Conservation (phyloP, 192 early-diverging fungal species). For the Pilobolus umbonatus region DNA sequence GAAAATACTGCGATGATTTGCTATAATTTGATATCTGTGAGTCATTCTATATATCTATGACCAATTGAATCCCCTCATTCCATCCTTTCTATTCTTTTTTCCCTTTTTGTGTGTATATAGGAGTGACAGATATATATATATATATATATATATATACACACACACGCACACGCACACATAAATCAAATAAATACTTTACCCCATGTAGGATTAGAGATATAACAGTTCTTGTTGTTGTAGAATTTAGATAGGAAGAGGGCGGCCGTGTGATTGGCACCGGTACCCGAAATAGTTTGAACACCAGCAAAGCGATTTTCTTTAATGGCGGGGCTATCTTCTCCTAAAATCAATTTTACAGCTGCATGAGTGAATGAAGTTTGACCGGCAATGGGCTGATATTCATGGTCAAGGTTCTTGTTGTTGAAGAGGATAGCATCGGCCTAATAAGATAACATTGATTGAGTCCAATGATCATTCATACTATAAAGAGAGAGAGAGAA, state of each 20-base stretch:
- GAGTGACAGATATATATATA: no score
- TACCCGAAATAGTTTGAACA: conserved; percentile 93
- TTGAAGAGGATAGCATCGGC: conserved; percentile 71
- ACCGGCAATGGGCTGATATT: conserved; percentile 91
- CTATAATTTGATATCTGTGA: conserved; percentile 29
- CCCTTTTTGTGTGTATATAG: background rate
- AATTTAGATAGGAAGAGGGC: conserved; percentile 79
- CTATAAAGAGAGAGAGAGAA: background rate
- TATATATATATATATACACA: background rate
- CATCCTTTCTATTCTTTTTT: background rate
- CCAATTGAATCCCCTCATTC: background rate
- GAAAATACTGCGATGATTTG: conserved; percentile 90
- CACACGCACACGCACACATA: no score
- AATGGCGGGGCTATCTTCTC: conserved; percentile 53
- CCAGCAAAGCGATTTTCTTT: conserved; percentile 33
- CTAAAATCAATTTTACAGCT: conserved; percentile 80
- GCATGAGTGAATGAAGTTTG: conserved; percentile 71
- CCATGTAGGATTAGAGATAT: conserved; percentile 97
- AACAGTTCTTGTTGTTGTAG: conserved; percentile 59
- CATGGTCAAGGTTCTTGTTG: conserved; percentile 78
- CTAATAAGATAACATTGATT: conserved; percentile 25
- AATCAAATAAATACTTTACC: conserved; percentile 56
- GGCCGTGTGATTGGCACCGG: conserved; percentile 85
- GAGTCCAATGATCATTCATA: background rate
- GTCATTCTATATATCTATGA: no score